Percentiles rank a stretch among this genome's conserved stretches.
Conservation (phyloP, 441 rosid genomes). For the Hypseocharis bilobata region DNA sequence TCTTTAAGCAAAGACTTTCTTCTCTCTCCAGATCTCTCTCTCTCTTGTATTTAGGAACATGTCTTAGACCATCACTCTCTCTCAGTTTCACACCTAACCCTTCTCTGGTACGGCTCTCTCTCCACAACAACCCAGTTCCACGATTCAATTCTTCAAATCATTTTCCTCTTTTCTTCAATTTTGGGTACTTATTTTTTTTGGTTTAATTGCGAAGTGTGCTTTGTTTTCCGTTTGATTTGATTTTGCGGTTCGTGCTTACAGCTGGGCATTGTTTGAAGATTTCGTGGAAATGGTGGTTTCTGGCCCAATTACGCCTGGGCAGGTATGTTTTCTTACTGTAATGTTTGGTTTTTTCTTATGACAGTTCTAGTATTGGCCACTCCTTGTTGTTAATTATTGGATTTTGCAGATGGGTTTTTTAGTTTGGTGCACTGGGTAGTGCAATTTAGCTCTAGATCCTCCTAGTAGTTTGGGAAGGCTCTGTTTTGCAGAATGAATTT, state of each 20-base stretch:
- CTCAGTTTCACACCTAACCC: background rate
- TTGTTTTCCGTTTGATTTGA: background rate
- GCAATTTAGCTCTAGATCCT: background rate
- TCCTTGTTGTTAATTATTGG: background rate
- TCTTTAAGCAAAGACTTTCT: slow-evolving; percentile 61
- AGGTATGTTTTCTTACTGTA: slow-evolving; percentile 32
- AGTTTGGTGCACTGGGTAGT: background rate
- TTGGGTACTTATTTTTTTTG: background rate
- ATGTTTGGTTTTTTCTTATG: background rate
- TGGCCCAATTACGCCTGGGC: slow-evolving; percentile 74
- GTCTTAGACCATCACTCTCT: slow-evolving; percentile 15
- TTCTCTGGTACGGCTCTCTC: slow-evolving; percentile 17
- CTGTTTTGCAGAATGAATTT: background rate
- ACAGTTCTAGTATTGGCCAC: background rate
- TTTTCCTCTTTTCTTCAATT: background rate
- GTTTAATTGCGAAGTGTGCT: background rate
- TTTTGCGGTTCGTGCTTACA: background rate
- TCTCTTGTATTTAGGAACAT: slow-evolving; percentile 22
- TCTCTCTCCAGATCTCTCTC: slow-evolving; percentile 2
- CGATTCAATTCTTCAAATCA: background rate
- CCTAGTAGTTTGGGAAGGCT: background rate
- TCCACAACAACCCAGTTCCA: background rate
- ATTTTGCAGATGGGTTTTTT: background rate
- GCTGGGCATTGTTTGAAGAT: background rate
- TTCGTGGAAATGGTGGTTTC: slow-evolving; percentile 43